phyloP scores from a whole-genome alignment of 2,329 filamentous ascomycete genomes.

The Polytolypa hystricis region DNA sequence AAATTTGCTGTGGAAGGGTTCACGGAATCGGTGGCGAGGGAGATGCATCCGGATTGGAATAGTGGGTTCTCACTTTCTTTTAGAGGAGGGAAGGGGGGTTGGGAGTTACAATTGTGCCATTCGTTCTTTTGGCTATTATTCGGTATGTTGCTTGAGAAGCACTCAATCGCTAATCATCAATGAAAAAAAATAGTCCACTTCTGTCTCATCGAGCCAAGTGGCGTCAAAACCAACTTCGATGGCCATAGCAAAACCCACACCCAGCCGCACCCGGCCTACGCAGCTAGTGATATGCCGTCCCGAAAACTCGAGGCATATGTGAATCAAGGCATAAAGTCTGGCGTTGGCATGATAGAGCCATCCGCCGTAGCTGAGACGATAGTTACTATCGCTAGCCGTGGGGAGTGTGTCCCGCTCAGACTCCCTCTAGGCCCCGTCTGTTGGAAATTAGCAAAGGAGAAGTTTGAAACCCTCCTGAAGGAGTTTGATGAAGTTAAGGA shows the following conservation, averaged over 20 bases:
- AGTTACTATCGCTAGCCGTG: constrained; percentile 1
- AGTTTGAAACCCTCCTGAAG: not conserved
- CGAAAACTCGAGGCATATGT: constrained; percentile 1
- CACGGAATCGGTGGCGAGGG: constrained; percentile 36
- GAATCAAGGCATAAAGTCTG: constrained; percentile 1
- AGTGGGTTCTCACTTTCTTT: constrained; percentile 19
- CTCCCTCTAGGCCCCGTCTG: constrained; percentile 1
- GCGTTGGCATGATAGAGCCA: not conserved
- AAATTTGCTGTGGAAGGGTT: constrained; percentile 41
- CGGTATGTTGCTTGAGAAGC: constrained; percentile 13
- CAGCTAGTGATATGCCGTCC: constrained; percentile 1
- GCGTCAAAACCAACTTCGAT: constrained; percentile 5
- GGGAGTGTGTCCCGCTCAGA: constrained; percentile 3
- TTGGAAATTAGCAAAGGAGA: not conserved
- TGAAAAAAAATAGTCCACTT: not conserved
- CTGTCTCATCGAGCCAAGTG: constrained; percentile 2
- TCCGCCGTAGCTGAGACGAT: not conserved
- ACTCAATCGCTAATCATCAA: too few relatives aligned
- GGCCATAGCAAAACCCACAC: not conserved
- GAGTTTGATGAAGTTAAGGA: constrained; percentile 2
- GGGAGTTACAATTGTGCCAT: too few relatives aligned
- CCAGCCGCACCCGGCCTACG: constrained; percentile 1
- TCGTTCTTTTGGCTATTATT: too few relatives aligned
- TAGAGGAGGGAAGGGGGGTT: too few relatives aligned
- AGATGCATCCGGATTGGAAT: constrained; percentile 35